These are phyloP conservation scores for Cylindrotheca fusiformis DNA, from an alignment of 108 stramenopile genomes.

Conservation along the genomic window DNA sequence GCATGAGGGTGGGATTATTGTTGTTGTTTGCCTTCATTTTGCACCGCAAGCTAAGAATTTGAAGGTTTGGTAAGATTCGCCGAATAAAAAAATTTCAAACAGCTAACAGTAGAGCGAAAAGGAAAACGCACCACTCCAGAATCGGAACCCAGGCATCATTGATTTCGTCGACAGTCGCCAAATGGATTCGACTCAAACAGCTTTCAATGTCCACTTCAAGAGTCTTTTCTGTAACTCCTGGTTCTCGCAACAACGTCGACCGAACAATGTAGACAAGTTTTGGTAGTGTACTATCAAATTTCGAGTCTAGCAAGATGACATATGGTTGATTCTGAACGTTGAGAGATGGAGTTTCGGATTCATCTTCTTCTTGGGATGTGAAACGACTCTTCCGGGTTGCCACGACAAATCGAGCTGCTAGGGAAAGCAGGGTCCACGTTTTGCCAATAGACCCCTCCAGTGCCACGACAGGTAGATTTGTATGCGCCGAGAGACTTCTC, in stretches of 20 bases:
- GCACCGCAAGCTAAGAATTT: too few species aligned
- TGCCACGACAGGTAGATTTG: constrained; percentile 6
- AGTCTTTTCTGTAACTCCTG: background rate
- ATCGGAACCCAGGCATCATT: constrained; percentile 18
- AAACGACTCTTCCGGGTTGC: constrained; percentile 29
- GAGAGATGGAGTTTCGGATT: background rate
- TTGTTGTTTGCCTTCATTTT: background rate
- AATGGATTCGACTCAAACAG: constrained; percentile 32
- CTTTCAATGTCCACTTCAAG: constrained; percentile 15
- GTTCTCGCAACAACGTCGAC: constrained; percentile 17
- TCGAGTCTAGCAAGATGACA: constrained; percentile 32
- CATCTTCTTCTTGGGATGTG: background rate
- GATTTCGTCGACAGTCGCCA: background rate
- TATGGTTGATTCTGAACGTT: constrained; percentile 8
- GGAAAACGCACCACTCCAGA: constrained; percentile 18
- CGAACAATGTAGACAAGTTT: constrained; percentile 17
- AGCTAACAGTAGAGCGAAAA: constrained; percentile 8
- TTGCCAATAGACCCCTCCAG: constrained; percentile 27
- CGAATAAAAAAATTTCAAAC: too few species aligned
- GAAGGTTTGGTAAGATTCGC: too few species aligned
- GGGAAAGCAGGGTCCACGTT: constrained; percentile 36
- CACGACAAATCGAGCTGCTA: constrained; percentile 43
- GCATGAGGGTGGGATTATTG: constrained; percentile 19
- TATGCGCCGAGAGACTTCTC: constrained; percentile 5
- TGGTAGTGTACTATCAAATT: constrained; percentile 10